These are phyloP conservation scores for Rhodotorula toruloides DNA, from an alignment of 768 basidiomycete genomes.

Conservation along the genomic window DNA sequence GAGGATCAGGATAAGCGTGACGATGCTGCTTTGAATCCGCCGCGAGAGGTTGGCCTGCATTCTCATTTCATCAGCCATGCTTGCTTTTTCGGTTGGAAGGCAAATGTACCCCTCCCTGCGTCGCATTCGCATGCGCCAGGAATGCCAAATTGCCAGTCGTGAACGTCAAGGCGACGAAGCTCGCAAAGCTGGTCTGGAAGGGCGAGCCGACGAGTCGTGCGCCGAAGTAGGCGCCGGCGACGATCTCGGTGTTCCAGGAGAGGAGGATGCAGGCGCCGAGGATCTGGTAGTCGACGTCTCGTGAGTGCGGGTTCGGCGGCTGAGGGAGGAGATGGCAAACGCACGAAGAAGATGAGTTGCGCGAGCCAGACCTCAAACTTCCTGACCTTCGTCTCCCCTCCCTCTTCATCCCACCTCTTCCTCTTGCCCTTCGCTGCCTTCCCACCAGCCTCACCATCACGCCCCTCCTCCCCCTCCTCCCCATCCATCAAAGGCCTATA, in stretches of 20 bases:
- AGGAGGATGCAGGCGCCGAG: constrained; percentile 38
- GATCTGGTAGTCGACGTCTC: neutral
- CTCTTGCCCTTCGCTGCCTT: neutral
- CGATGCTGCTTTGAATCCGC: constrained; percentile 21
- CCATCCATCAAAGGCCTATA: constrained; percentile 35
- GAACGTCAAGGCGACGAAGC: constrained; percentile 35
- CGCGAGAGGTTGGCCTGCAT: constrained; percentile 25
- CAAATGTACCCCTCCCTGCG: constrained; percentile 26
- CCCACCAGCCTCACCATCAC: constrained; percentile 2
- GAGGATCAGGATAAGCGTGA: constrained; percentile 14
- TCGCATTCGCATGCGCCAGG: constrained; percentile 32
- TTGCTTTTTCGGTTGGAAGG: too few relatives aligned
- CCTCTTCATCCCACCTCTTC: neutral
- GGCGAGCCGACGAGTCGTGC: constrained; percentile 22
- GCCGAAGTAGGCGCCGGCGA: constrained; percentile 27
- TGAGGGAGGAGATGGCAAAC: neutral
- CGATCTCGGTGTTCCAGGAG: constrained; percentile 40
- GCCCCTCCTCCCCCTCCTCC: neutral
- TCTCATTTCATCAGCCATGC: neutral
- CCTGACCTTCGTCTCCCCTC: constrained; percentile 10
- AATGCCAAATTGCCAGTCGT: constrained; percentile 35
- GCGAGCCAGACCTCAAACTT: constrained; percentile 26
- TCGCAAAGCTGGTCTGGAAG: constrained; percentile 18
- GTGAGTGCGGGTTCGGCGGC: neutral
- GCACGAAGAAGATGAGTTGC: constrained; percentile 27